These are phyloP conservation scores for Hypoxylon rickii DNA, from an alignment of 495 filamentous ascomycete genomes.

Conservation along the genomic window DNA sequence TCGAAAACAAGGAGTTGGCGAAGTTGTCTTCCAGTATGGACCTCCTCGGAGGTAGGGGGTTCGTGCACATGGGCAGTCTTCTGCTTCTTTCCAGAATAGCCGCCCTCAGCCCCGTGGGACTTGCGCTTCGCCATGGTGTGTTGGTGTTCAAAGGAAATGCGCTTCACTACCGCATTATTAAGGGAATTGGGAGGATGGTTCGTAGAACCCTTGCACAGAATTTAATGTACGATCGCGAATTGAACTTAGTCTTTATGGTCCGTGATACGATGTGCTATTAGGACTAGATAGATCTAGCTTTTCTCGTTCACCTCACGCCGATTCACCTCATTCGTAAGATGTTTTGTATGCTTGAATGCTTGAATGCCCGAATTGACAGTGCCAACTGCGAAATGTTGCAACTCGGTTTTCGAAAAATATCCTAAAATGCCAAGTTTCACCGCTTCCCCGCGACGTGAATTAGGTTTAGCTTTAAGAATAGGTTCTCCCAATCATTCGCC, in stretches of 20 bases:
- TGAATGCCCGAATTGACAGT: too few species aligned
- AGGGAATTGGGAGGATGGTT: neutral
- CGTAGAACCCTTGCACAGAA: too few species aligned
- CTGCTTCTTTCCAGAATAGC: slow-evolving; percentile 36
- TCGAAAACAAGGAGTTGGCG: slow-evolving; percentile 66
- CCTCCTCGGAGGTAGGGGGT: slow-evolving; percentile 55
- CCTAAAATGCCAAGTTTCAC: slow-evolving; percentile 36
- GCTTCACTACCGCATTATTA: slow-evolving; percentile 29
- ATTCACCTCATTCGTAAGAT: too few species aligned
- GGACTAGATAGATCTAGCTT: too few species aligned
- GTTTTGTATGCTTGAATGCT: too few species aligned
- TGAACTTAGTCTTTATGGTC: too few species aligned
- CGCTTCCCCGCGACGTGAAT: slow-evolving; percentile 17
- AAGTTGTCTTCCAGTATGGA: slow-evolving; percentile 64
- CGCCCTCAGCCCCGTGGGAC: slow-evolving; percentile 38
- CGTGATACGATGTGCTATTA: too few species aligned
- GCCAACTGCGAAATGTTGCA: too few species aligned
- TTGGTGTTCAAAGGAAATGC: slow-evolving; percentile 7
- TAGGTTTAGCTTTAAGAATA: slow-evolving; percentile 18
- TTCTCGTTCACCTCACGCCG: too few species aligned
- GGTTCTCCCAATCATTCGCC: neutral
- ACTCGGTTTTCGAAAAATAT: too few species aligned
- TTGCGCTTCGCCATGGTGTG: slow-evolving; percentile 48
- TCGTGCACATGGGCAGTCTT: slow-evolving; percentile 48
- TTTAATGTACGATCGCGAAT: too few species aligned